Conservation (phyloP, 176 grass and related monocot genomes). For the Oryza officinalis region DNA sequence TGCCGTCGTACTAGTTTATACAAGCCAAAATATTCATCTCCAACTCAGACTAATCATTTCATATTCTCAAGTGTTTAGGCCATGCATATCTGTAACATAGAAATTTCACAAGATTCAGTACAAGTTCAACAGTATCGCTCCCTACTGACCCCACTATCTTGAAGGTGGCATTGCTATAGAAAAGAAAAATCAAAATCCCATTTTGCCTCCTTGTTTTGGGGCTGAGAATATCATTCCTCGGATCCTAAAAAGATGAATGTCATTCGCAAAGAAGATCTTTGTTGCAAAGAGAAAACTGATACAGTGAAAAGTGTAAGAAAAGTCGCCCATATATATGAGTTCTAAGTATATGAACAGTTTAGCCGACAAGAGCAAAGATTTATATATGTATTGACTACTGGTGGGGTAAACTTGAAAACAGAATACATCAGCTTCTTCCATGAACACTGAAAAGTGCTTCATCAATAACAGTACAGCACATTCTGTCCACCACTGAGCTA, state of each 20-base stretch:
- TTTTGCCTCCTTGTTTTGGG: background rate
- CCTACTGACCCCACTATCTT: background rate
- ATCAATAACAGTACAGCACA: slow-evolving; percentile 44
- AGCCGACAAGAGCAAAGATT: slow-evolving; percentile 28
- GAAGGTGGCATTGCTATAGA: background rate
- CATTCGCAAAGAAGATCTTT: slow-evolving; percentile 11
- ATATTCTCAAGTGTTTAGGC: background rate
- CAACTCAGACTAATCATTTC: background rate
- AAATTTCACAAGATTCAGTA: background rate
- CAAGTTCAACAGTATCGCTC: background rate
- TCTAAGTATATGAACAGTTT: slow-evolving; percentile 23
- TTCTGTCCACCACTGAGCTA: slow-evolving; percentile 39
- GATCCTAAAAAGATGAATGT: background rate
- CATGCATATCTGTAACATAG: background rate
- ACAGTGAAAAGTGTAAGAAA: slow-evolving; percentile 35
- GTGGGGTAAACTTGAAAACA: slow-evolving; percentile 23
- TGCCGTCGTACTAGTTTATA: background rate
- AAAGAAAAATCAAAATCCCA: slow-evolving; percentile 1
- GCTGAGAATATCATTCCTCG: background rate
- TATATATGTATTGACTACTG: slow-evolving; percentile 29
- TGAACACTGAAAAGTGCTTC: slow-evolving; percentile 27
- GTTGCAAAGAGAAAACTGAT: slow-evolving; percentile 2
- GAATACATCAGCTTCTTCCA: slow-evolving; percentile 20
- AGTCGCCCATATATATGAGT: background rate
- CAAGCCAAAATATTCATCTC: background rate